Evolutionary conservation across 2,329 filamentous ascomycete genomes (phyloP).

Genomic region (Aspergillus sp.): DNA sequence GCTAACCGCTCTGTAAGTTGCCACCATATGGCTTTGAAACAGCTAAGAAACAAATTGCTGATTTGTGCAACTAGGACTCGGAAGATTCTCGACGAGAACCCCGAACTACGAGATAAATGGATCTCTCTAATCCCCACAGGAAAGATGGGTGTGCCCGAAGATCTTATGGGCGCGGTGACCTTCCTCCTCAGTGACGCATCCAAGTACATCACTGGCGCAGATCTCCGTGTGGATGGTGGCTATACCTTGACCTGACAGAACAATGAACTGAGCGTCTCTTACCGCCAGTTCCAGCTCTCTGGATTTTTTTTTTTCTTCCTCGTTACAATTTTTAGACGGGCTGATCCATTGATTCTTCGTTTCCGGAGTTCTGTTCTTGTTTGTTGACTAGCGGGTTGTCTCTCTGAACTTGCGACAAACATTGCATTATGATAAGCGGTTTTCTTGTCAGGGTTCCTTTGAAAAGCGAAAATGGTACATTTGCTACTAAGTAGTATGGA

Average conservation of each 20-base stretch:
- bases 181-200: conserved; percentile 81
- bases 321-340: conserved; percentile 8
- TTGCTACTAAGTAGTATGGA: conserved; percentile 5
- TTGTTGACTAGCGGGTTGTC: conserved; percentile 1
- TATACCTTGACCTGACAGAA: conserved; percentile 70
- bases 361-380: conserved; percentile 1
- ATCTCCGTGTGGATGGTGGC: conserved; percentile 82
- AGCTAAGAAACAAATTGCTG: conserved; percentile 3
- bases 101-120: conserved; percentile 86
- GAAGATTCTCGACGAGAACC: conserved; percentile 93
- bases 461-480: conserved; percentile 10
- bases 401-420: not conserved
- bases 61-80: conserved; percentile 62
- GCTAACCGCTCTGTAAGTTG: conserved; percentile 81
- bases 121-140: conserved; percentile 87
- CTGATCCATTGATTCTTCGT: not conserved
- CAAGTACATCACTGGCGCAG: conserved; percentile 71
- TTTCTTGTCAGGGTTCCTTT: not conserved
- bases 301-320: too few species aligned
- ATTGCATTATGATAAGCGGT: conserved; percentile 14
- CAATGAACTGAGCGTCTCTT: not conserved
- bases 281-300: not conserved
- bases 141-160: conserved; percentile 88
- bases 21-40: not conserved
- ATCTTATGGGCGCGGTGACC: conserved; percentile 89